A percentile compares a stretch with the other conserved stretches of the same genome.
These are phyloP conservation scores for Hypholoma sublateritium DNA, from an alignment of 768 basidiomycete genomes.

Conservation along the genomic window DNA sequence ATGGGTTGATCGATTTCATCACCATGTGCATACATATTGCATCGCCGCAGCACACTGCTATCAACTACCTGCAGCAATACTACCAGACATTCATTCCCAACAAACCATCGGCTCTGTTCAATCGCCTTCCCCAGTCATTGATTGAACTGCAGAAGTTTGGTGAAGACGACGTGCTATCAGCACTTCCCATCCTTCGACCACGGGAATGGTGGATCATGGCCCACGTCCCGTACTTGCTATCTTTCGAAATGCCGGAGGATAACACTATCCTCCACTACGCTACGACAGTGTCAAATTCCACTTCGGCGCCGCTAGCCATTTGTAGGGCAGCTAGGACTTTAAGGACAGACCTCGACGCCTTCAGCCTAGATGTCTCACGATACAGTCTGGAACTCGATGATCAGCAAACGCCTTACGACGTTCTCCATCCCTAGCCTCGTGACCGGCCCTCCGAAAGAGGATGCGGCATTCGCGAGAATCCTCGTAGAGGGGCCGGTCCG, in stretches of 20 bases:
- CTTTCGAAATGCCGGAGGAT: slow-evolving; percentile 20
- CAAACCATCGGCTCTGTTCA: slow-evolving; percentile 26
- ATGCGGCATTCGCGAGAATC: neutral
- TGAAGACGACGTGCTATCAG: slow-evolving; percentile 18
- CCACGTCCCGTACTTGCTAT: slow-evolving; percentile 28
- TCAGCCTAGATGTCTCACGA: slow-evolving; percentile 12
- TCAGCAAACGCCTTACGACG: slow-evolving; percentile 25
- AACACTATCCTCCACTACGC: slow-evolving; percentile 25
- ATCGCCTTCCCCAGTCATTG: slow-evolving; percentile 20
- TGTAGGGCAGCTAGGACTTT: slow-evolving; percentile 23
- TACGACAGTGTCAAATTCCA: slow-evolving; percentile 1
- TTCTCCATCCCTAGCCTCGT: slow-evolving; percentile 13
- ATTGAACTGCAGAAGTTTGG: slow-evolving; percentile 15
- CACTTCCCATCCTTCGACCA: slow-evolving; percentile 22
- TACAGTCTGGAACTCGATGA: slow-evolving; percentile 26
- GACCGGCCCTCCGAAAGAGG: neutral
- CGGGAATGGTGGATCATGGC: slow-evolving; percentile 27
- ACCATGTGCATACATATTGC: slow-evolving; percentile 34
- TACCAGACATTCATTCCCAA: slow-evolving; percentile 32
- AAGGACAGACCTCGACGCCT: slow-evolving; percentile 15
- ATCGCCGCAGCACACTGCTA: slow-evolving; percentile 30
- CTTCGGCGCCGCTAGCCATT: slow-evolving; percentile 6
- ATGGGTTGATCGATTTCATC: slow-evolving; percentile 25
- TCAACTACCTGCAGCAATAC: slow-evolving; percentile 34
- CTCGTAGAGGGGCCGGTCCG: neutral